Conservation (phyloP, 108 stramenopile genomes). For the Skeletonema marinoi region DNA sequence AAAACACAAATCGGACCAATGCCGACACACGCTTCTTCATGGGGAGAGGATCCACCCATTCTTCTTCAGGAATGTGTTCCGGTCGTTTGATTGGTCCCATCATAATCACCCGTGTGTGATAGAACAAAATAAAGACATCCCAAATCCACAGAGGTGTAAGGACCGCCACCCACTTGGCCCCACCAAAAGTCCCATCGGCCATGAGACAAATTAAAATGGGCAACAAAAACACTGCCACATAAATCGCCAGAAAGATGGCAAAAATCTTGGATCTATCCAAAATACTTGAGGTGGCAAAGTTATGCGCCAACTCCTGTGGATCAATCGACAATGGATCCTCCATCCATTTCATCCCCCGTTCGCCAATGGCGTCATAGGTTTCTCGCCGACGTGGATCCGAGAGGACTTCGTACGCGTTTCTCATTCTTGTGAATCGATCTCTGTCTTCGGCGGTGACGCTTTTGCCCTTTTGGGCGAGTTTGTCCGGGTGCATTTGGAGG, state of each 20-base stretch:
- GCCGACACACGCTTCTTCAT: slow-evolving; percentile 66
- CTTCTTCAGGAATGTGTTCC: slow-evolving; percentile 81
- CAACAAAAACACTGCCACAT: slow-evolving; percentile 62
- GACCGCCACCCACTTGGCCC: slow-evolving; percentile 66
- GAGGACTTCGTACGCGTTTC: slow-evolving; percentile 91
- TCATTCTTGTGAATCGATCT: slow-evolving; percentile 89
- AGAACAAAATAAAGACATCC: slow-evolving; percentile 75
- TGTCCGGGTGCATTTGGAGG: slow-evolving; percentile 97
- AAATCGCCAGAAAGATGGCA: slow-evolving; percentile 78
- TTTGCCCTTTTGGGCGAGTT: slow-evolving; percentile 90
- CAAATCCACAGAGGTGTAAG: slow-evolving; percentile 84
- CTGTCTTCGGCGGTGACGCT: slow-evolving; percentile 75
- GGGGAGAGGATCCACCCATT: slow-evolving; percentile 90
- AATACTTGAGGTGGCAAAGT: slow-evolving; percentile 76
- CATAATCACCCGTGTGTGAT: slow-evolving; percentile 73
- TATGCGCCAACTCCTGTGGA: slow-evolving; percentile 88
- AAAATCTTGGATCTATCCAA: slow-evolving; percentile 86
- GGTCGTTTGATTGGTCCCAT: slow-evolving; percentile 84
- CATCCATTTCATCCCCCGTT: slow-evolving; percentile 86
- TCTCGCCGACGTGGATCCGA: slow-evolving; percentile 83
- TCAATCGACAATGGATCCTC: slow-evolving; percentile 87
- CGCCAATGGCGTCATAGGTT: slow-evolving; percentile 92
- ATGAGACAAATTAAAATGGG: slow-evolving; percentile 82
- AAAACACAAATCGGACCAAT: slow-evolving; percentile 57
- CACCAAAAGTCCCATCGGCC: slow-evolving; percentile 76